Evolutionary conservation across 1,139 yeast genomes (phyloP), one percentile per base, ranked within the genome.

Genomic region (Debaryomyces psychrophilus): DNA sequence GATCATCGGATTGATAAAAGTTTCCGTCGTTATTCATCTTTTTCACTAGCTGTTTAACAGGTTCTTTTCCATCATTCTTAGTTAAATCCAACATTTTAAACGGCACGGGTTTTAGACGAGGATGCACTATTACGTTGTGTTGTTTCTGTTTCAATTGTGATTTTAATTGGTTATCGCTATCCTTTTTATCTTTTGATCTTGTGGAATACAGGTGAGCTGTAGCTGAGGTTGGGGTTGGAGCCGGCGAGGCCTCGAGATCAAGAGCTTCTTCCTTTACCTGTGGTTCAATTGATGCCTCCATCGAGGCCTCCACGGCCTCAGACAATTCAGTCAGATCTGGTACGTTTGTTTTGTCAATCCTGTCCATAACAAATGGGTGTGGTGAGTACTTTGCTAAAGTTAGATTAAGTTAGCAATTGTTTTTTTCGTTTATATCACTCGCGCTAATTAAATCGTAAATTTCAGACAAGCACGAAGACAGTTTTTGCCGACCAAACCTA

Each of bases 1-100:
- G 81, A 48, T 90, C 97, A 34, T 88, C 96, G 12, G 81, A 73
- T 29, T 70, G 68, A 53, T 63, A 77, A 55, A 82, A 77, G 8
- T 59, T 61, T 4, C 59, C 55, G 14, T 55, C 62, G 8, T 57
- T 50, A 5, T 53, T 48, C 1, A 49, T 43, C 5, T 46, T 45
- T 7, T 36, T 40, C n/a, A 29, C 20, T 15, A 33, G 11, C 17
- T 44, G 47, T 18, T 41, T 44, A 1, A 47, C 48, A 17, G 53
- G 50, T 6, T 44, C 37, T 26, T 41, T 45, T 2, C 41, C 33
- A 8, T 57, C 44, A 35, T 27, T 54, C 29, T 42, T 50, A 2
- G 51, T 52, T 39, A 73, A 55, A 52, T 75, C 81, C 47, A 53
- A 63, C 2, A 59, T 50, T 46, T 69, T 71, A 51, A 69, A 77